phyloP scores from a whole-genome alignment of 129 eudicot genomes.

The Silybum marianum region DNA sequence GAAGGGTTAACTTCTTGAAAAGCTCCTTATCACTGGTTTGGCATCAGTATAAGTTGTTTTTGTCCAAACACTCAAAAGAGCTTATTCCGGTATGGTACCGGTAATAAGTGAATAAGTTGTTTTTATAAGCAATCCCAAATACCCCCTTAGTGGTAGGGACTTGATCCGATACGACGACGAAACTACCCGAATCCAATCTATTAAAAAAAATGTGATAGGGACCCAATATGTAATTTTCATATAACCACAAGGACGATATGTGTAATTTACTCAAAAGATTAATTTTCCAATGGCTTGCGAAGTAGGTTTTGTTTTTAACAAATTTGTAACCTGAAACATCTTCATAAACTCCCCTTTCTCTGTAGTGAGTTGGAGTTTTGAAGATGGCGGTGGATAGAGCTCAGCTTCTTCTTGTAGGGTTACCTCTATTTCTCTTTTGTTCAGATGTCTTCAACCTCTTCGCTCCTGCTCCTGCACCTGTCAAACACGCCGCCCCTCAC shows the following conservation, averaged over 20 bases:
- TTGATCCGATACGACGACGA: neutral
- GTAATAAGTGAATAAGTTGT: no score
- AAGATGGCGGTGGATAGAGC: slow-evolving; percentile 50
- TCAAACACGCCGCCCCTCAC: slow-evolving; percentile 44
- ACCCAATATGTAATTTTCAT: neutral
- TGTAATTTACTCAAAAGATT: neutral
- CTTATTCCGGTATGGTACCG: no score
- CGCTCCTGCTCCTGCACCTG: slow-evolving; percentile 64
- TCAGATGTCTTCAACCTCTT: slow-evolving; percentile 75
- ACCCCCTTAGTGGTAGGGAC: neutral
- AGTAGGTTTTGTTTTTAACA: neutral
- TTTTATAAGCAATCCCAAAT: no score
- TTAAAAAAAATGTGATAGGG: neutral
- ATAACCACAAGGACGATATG: neutral
- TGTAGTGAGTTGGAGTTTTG: neutral
- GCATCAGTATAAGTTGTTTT: no score
- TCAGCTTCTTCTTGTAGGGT: slow-evolving; percentile 65
- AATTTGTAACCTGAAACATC: neutral
- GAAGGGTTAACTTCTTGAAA: no score
- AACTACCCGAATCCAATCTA: neutral
- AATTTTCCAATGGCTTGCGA: neutral
- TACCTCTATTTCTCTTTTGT: slow-evolving; percentile 72
- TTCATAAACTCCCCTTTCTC: neutral
- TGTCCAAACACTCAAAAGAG: no score
- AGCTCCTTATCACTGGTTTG: no score